Conservation (phyloP, 2,329 filamentous ascomycete genomes). For the Neurospora sp. region DNA sequence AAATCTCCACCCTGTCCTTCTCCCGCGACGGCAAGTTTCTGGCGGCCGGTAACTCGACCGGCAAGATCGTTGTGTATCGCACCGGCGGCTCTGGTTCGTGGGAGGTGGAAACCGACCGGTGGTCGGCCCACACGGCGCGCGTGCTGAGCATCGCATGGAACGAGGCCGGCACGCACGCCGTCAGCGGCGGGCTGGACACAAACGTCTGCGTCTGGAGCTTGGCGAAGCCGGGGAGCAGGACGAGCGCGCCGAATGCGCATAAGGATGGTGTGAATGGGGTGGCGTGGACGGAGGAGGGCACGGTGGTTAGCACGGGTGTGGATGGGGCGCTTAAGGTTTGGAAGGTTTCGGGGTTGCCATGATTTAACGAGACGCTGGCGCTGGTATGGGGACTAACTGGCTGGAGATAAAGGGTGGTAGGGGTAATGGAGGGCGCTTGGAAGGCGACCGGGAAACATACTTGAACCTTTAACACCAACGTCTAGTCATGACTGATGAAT, state of each 20-base stretch:
- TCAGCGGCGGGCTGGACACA: conserved; percentile 80
- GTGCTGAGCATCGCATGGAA: conserved; percentile 65
- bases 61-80: conserved; percentile 80
- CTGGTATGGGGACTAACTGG: neutral
- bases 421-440: neutral
- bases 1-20: conserved; percentile 75
- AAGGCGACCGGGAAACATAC: neutral
- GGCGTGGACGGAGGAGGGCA: conserved; percentile 57
- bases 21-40: conserved; percentile 67
- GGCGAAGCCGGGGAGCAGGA: conserved; percentile 68
- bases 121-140: conserved; percentile 51
- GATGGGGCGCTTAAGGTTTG: conserved; percentile 91
- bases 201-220: conserved; percentile 91
- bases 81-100: conserved; percentile 39
- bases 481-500: neutral
- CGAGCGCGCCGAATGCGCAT: conserved; percentile 81
- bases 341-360: conserved; percentile 52
- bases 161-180: conserved; percentile 63
- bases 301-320: conserved; percentile 69
- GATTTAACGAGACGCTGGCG: conserved; percentile 8
- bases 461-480: neutral
- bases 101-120: conserved; percentile 67
- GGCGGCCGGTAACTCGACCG: conserved; percentile 72
- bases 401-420: neutral
- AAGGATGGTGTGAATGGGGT: conserved; percentile 93